phyloP scores from a whole-genome alignment of 2,329 filamentous ascomycete genomes.

The Macroventuria anomochaeta region DNA sequence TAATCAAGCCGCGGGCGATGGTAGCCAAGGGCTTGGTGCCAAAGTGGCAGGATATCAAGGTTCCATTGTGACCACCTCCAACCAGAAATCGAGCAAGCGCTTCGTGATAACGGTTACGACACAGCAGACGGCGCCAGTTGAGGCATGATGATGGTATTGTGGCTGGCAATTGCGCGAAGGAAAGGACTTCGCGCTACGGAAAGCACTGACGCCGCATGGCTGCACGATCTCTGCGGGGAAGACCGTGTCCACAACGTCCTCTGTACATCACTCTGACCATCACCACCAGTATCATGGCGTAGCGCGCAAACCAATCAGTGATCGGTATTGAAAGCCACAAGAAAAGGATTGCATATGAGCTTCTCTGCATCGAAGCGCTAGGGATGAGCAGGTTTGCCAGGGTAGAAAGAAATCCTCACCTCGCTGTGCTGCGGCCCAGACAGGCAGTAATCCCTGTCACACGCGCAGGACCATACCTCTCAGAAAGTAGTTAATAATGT shows the following conservation, averaged over 20 bases:
- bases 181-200: neutral
- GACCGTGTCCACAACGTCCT: neutral
- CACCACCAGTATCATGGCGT: neutral
- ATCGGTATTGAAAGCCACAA: neutral
- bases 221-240: conserved; percentile 8
- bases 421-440: neutral
- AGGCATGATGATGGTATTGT: neutral
- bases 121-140: neutral
- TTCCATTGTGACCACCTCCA: conserved; percentile 18
- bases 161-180: neutral
- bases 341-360: neutral
- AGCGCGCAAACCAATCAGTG: neutral
- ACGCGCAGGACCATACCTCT: neutral
- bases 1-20: conserved; percentile 14
- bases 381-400: neutral
- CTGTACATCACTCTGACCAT: neutral
- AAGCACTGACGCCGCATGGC: conserved; percentile 4
- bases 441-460: neutral
- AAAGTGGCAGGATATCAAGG: conserved; percentile 22
- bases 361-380: neutral
- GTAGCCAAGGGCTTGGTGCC: conserved; percentile 30
- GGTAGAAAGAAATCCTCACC: conserved; percentile 1
- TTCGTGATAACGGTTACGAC: conserved; percentile 11
- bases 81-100: conserved; percentile 17
- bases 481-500: neutral